Conservation (phyloP, 805 yeast species). For the Starmerella apis region DNA sequence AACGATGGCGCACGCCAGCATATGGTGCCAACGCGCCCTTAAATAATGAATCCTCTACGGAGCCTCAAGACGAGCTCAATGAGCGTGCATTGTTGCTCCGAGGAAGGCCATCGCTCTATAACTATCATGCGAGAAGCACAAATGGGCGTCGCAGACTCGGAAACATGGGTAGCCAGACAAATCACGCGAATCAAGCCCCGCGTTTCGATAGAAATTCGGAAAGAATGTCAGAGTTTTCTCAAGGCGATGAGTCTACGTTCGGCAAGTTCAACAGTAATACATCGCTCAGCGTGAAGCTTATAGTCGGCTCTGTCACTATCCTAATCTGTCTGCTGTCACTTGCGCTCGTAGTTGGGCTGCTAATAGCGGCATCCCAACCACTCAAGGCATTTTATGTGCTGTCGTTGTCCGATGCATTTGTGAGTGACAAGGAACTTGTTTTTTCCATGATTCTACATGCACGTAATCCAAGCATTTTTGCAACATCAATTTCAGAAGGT, state of each 20-base stretch:
- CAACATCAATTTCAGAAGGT: slow-evolving; percentile 50
- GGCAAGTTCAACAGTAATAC: slow-evolving; percentile 5
- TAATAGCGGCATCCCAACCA: slow-evolving; percentile 79
- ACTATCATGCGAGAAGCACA: slow-evolving; percentile 13
- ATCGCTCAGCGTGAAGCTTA: slow-evolving; percentile 10
- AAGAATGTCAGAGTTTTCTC: neutral
- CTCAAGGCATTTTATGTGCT: slow-evolving; percentile 53
- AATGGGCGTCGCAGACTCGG: slow-evolving; percentile 8
- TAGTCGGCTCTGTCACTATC: slow-evolving; percentile 17
- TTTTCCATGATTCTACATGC: slow-evolving; percentile 72
- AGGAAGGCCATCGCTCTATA: slow-evolving; percentile 16
- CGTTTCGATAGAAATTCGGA: neutral
- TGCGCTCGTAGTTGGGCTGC: slow-evolving; percentile 75
- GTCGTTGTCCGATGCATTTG: slow-evolving; percentile 58
- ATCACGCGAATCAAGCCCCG: neutral
- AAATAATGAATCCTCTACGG: neutral
- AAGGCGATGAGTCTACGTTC: neutral
- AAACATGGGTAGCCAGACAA: neutral
- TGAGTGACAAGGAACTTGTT: slow-evolving; percentile 73
- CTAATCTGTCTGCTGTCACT: slow-evolving; percentile 30
- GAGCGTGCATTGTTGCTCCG: slow-evolving; percentile 17
- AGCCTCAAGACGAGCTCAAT: slow-evolving; percentile 3
- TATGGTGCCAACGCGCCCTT: neutral
- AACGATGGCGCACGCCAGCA: slow-evolving; percentile 24
- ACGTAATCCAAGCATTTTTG: slow-evolving; percentile 76